Evolutionary conservation across 495 filamentous ascomycete species (phyloP), one percentile per base, ranked within the genome.

Genomic region (Pyrenula aspistea): DNA sequence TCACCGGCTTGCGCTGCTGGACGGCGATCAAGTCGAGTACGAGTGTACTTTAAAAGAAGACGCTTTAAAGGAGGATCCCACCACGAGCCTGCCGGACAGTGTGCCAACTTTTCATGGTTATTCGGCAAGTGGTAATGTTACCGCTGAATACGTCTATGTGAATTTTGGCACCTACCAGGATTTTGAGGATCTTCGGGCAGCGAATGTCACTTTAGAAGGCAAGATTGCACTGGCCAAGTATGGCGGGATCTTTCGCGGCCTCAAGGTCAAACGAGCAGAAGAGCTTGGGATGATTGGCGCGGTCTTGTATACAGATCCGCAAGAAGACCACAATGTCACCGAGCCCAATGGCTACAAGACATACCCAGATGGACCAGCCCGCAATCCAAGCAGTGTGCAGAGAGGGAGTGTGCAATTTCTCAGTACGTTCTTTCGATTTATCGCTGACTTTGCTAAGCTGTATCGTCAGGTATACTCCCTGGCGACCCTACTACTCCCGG

Each of bases 41-140:
- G 87, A 95, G 65, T 91, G 90, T 2, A 83, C 77, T 0, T 65
- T 98, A 48, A 82, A 88, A 63, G 93, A 98, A 68, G 89, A 95
- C 68, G 78, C 88, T 2, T 73, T 97, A n/a, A 77, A 87, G 0
- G 83, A 96, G 56, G 94, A 97, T 65, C 74, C 78, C 2, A 95
- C 91, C 0, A 88, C 79, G 22, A 74, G 83, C 23, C 67, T 90
- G 23, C 67, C 78, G 12, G 77, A 93, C 58, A 79, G 91, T 24
- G 80, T 98, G 49, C 91, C 94, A 2, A 93, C 87, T 2, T 98
- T 98, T 71, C 91, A 98, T 68, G 93, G 93, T 23, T 97, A 96
- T 66, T 94, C 89, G 8, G 90, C 89, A 2, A 87, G 74, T 54
- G 93, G 93, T 2, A 95, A 96, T 64, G 92, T 92, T 55, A 93